Evolutionary conservation across 352 stramenopile species (phyloP), one percentile per base, ranked within the genome.

Genomic region (Phytophthora cryptogea): DNA sequence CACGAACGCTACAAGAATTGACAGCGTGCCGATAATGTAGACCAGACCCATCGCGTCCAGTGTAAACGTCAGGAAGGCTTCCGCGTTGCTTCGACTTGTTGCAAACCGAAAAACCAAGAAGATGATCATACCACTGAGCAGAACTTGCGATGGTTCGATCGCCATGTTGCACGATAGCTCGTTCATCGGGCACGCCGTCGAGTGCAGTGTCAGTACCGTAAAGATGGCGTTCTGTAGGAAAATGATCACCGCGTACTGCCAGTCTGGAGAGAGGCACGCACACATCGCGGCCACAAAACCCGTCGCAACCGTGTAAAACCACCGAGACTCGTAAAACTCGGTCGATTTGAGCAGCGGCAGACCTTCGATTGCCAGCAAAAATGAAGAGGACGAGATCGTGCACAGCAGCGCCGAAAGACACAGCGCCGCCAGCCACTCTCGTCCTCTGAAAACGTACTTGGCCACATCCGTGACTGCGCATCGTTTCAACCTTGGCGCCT

Each of bases 1-100:
- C 30, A 90, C 78, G 42, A 88, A 81, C 1, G 73, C 70, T 13
- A 90, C 70, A 4, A 90, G 50, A 3, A 83, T 53, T 3, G 70
- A 83, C 17, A 90, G 57, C 40, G 60, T 80, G 28, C 78, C 75
- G 6, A 81, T 72, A 28, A 90, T 84, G 67, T 90, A 90, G 39
- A 86, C 20, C 20, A 90, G 70, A 5, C 80, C 80, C 8, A 90
- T 31, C 5, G 63, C 46, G 41, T 90, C 80, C 31, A 90, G 54
- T 32, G 76, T 66, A 28, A 87, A 76, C 4, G 70, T 70, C 2
- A 90, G 28, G 14, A 88, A 68, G 0, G 67, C 66, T 30, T 80
- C 63, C 17, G 53, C 41, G 6, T 66, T 63, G n/a, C 50, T 58
- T 9, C 53, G 60, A 45, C 43, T 65, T 17, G 72, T 76, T 37